These are phyloP conservation scores for Pterula multifida DNA, from an alignment of 1,284 basidiomycete genomes.

Conservation along the genomic window DNA sequence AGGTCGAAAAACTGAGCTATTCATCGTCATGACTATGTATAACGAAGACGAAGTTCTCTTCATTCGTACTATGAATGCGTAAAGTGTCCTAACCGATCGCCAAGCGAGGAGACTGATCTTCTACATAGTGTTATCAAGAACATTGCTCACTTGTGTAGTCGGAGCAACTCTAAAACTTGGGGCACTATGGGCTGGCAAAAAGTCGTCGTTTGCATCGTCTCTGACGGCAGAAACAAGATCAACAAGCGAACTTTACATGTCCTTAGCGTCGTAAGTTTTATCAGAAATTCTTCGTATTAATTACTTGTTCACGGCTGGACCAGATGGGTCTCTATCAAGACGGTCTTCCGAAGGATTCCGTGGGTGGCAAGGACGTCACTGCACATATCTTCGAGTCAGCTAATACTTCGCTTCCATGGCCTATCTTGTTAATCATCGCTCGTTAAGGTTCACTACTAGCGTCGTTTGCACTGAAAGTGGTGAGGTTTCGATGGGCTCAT, in stretches of 20 bases:
- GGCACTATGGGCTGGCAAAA: conserved; percentile 93
- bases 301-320: conserved; percentile 5
- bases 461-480: conserved; percentile 77
- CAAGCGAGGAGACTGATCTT: conserved; percentile 9
- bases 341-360: conserved; percentile 87
- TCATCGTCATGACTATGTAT: conserved; percentile 95
- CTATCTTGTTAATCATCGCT: conserved; percentile 2
- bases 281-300: conserved; percentile 1
- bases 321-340: conserved; percentile 96
- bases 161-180: conserved; percentile 84
- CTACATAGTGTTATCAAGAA: conserved; percentile 74
- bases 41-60: conserved; percentile 90
- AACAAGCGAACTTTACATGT: conserved; percentile 83
- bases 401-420: background rate
- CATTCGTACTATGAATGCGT: conserved; percentile 80
- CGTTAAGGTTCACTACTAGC: conserved; percentile 58
- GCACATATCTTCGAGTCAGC: conserved; percentile 85
- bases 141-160: conserved; percentile 72
- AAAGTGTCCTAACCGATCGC: conserved; percentile 18
- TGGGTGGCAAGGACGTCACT: conserved; percentile 88
- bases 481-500: conserved; percentile 71
- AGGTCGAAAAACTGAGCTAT: conserved; percentile 81
- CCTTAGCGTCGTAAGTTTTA: conserved; percentile 45
- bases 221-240: conserved; percentile 84
- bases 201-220: conserved; percentile 86